Evolutionary conservation across 1,284 basidiomycete species (phyloP), one percentile per base, ranked within the genome.

Genomic region (Tausonia pullulans): DNA sequence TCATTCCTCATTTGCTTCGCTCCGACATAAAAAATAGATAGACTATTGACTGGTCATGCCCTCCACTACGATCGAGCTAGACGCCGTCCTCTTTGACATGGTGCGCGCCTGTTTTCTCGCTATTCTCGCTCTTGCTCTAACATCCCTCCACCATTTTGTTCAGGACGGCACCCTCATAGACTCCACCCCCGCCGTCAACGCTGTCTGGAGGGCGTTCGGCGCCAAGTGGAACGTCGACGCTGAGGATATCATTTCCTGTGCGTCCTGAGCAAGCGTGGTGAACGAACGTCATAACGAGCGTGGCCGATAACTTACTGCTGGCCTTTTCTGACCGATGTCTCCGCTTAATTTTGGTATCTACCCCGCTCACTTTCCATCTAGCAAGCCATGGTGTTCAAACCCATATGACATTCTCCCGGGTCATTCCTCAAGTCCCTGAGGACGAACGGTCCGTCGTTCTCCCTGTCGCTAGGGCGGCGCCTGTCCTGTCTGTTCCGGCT

Each of bases 151-250:
- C n/a, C 43, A 6, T 44, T 16, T 39, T 8, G 7, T n/a, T 45
- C 49, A 64, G 74, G 75, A 75, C 68, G 75, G 75, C 46, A 75
- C 75, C 5, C 70, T 76, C 59, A 74, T 76, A 70, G 74, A 74
- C 70, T 73, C 72, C 40, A 72, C 71, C 10, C 74, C 73, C 8
- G 76, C 76, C 27, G 76, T 76, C 67, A 74, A 75, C 69, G 71
- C 71, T 60, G 75, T 74, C n/a, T 77, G 76, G 76, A 69, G 72
- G 40, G 67, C 74, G 53, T 74, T 77, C 58, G 74, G 73, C 8
- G 60, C 73, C 60, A 73, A 69, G 51, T 77, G 75, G 68, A 67
- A 48, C 10, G 70, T 77, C 40, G 73, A 76, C 69, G 67, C 48
- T 49, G 48, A 8, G 48, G 8, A 8, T 49, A 8, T 49, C 9